Conservation (phyloP, 345 rosid species). For the Camelina laxa region DNA sequence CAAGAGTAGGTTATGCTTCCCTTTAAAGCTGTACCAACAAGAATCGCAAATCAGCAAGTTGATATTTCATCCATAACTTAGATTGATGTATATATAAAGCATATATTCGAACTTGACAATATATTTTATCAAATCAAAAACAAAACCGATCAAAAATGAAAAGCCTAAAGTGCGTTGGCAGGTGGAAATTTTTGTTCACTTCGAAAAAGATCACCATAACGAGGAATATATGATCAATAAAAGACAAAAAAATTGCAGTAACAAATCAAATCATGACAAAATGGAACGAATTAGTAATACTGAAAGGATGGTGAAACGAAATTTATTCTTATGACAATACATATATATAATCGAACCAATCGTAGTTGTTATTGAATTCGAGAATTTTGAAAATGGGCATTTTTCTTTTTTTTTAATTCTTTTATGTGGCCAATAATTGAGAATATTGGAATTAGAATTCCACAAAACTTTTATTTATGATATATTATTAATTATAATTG, state of each 20-base stretch:
- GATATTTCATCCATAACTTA: conserved; percentile 30
- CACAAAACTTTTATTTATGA: conserved; percentile 11
- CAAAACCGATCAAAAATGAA: not conserved
- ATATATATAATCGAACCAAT: conserved; percentile 25
- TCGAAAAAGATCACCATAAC: conserved; percentile 21
- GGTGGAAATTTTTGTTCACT: conserved; percentile 2
- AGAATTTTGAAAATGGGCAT: conserved; percentile 31
- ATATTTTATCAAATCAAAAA: conserved; percentile 8
- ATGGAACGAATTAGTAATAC: conserved; percentile 21
- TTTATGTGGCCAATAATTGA: conserved; percentile 44
- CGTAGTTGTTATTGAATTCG: conserved; percentile 26
- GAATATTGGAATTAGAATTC: conserved; percentile 46
- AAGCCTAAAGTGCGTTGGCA: not conserved
- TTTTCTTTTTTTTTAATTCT: conserved; percentile 35
- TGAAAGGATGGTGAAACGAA: conserved; percentile 30
- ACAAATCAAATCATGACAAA: conserved; percentile 40
- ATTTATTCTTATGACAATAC: conserved; percentile 21
- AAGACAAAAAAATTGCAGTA: conserved; percentile 25
- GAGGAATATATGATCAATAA: conserved; percentile 32
- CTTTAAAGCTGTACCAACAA: conserved; percentile 39
- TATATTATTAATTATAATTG: conserved; percentile 10
- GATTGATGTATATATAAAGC: conserved; percentile 36
- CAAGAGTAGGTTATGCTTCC: conserved; percentile 23
- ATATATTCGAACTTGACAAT: conserved; percentile 42
- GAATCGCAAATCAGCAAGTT: conserved; percentile 36